Conservation (phyloP, 257 asterid genomes). For the Jacaranda mimosifolia region DNA sequence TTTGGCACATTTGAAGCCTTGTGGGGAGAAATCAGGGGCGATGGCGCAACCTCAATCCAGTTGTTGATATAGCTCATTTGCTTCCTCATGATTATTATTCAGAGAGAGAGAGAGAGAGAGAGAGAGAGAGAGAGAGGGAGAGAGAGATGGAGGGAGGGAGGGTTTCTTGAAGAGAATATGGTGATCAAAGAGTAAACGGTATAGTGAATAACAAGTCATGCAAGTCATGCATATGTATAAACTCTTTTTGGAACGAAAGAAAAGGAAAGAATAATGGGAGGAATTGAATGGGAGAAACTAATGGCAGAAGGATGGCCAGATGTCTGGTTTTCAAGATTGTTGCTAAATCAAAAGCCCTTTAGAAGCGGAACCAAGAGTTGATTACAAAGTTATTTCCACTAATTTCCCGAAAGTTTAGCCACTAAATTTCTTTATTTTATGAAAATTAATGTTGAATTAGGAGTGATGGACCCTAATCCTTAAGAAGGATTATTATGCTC, state of each 20-base stretch:
- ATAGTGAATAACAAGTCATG: slow-evolving; percentile 19
- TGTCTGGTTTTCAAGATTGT: slow-evolving; percentile 33
- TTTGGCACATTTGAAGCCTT: slow-evolving; percentile 58
- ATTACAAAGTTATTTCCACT: not conserved
- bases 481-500: too few relatives aligned
- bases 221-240: slow-evolving; percentile 31
- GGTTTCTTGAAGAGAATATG: slow-evolving; percentile 9
- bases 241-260: slow-evolving; percentile 14
- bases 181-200: slow-evolving; percentile 5
- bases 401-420: slow-evolving; percentile 17
- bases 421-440: not conserved
- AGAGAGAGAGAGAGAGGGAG: slow-evolving; percentile 28
- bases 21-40: slow-evolving; percentile 50
- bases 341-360: slow-evolving; percentile 20
- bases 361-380: not conserved
- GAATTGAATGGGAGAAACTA: slow-evolving; percentile 32
- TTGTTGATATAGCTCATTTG: slow-evolving; percentile 46
- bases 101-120: slow-evolving; percentile 23
- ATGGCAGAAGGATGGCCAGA: slow-evolving; percentile 34
- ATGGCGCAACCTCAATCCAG: slow-evolving; percentile 66
- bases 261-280: slow-evolving; percentile 34
- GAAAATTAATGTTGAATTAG: not conserved
- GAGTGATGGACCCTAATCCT: too few relatives aligned
- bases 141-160: slow-evolving; percentile 23
- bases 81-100: slow-evolving; percentile 48